phyloP scores from a whole-genome alignment of 1,139 yeast genomes.

The Scheffersomyces segobiensis region DNA sequence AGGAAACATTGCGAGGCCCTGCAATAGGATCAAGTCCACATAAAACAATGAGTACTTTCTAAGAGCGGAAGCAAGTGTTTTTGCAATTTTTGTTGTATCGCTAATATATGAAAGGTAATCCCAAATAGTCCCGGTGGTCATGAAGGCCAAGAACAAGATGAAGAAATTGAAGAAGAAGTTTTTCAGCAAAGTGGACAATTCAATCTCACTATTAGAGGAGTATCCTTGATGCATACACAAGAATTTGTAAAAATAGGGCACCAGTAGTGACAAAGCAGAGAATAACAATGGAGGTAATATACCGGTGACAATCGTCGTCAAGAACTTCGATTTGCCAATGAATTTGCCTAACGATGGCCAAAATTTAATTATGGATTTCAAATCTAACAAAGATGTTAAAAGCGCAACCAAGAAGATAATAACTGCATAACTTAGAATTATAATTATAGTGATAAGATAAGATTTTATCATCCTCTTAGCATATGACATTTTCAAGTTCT shows the following conservation, averaged over 20 bases:
- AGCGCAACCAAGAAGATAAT: constrained; percentile 73
- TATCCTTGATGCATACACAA: constrained; percentile 72
- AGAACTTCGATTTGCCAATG: constrained; percentile 62
- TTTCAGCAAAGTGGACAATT: constrained; percentile 73
- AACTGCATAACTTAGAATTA: constrained; percentile 61
- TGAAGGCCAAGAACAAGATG: constrained; percentile 80
- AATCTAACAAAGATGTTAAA: constrained; percentile 68
- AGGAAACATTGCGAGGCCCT: constrained; percentile 85
- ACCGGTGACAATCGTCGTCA: constrained; percentile 71
- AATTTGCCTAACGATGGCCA: constrained; percentile 73
- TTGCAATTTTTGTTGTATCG: constrained; percentile 77
- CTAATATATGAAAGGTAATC: constrained; percentile 66
- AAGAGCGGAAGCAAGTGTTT: constrained; percentile 71
- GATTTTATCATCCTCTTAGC: constrained; percentile 55
- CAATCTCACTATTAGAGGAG: constrained; percentile 79
- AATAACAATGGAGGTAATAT: constrained; percentile 46
- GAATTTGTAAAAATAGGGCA: constrained; percentile 77
- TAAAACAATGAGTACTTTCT: constrained; percentile 73
- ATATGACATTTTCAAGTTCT: constrained; percentile 62
- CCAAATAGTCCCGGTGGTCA: constrained; percentile 74
- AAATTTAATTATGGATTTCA: constrained; percentile 67
- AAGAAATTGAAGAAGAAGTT: constrained; percentile 84
- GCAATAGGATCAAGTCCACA: constrained; percentile 77
- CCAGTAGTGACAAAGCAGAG: constrained; percentile 66
- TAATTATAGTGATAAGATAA: constrained; percentile 59